phyloP scores from a whole-genome alignment of 495 filamentous ascomycete species.

The Letharia columbiana region DNA sequence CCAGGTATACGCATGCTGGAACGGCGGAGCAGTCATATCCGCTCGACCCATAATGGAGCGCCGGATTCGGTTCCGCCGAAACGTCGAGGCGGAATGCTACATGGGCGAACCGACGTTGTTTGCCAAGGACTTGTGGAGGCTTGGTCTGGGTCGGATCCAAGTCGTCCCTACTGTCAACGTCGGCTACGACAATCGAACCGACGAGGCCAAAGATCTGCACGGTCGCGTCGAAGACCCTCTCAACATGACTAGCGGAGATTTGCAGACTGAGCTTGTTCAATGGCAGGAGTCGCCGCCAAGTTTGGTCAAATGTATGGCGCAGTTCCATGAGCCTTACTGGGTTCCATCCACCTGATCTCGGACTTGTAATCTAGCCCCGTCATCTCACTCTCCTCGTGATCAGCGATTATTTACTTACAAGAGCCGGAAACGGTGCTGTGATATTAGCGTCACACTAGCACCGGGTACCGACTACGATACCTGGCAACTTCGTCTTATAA shows the following conservation, averaged over 20 bases:
- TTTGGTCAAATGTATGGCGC: neutral
- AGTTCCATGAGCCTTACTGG: neutral
- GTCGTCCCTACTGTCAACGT: slow-evolving; percentile 33
- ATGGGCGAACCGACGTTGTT: slow-evolving; percentile 42
- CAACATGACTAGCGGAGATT: neutral
- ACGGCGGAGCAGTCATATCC: neutral
- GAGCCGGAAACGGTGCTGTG: neutral
- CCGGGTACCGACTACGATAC: too few species aligned
- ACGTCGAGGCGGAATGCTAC: slow-evolving; percentile 34
- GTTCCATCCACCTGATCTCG: neutral
- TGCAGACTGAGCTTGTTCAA: neutral
- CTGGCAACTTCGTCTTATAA: neutral
- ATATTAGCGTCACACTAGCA: neutral
- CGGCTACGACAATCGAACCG: neutral
- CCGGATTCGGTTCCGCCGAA: slow-evolving; percentile 13
- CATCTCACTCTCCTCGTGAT: neutral
- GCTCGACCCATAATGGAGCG: neutral
- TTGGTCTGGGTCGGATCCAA: slow-evolving; percentile 39
- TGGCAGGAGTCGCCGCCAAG: neutral
- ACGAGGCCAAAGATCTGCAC: neutral
- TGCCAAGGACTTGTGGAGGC: slow-evolving; percentile 42
- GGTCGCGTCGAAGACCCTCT: neutral
- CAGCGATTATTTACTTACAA: neutral
- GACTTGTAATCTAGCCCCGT: neutral
- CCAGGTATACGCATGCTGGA: neutral